A percentile compares a stretch with the other conserved stretches of the same genome.
Conservation (phyloP, 2,329 filamentous ascomycete species). For the Basipetospora chlamydospora region DNA sequence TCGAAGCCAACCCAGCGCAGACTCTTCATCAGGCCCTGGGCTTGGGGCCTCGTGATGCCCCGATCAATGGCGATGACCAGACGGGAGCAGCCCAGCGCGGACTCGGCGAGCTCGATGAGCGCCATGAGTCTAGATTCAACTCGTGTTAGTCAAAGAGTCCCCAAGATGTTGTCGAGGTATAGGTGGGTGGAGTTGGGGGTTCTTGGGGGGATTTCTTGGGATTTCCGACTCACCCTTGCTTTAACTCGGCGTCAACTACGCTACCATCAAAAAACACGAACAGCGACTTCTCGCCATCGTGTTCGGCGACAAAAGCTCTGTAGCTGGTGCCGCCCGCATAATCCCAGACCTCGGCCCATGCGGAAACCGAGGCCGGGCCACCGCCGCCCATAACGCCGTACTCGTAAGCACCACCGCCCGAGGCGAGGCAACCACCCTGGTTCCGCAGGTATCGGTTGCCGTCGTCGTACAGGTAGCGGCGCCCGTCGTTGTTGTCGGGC, state of each 20-base stretch:
- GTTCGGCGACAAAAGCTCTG: conserved; percentile 67
- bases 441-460: too few species aligned
- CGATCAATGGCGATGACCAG: conserved; percentile 75
- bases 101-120: conserved; percentile 73
- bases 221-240: conserved; percentile 57
- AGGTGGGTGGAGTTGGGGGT: background rate
- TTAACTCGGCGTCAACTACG: conserved; percentile 62
- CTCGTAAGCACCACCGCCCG: too few species aligned
- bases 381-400: conserved; percentile 3
- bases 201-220: background rate
- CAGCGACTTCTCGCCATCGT: conserved; percentile 55
- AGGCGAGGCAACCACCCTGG: conserved; percentile 13
- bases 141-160: conserved; percentile 16
- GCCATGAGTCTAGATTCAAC: conserved; percentile 54
- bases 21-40: conserved; percentile 59
- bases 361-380: conserved; percentile 26
- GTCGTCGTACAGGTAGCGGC: conserved; percentile 1
- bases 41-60: conserved; percentile 43
- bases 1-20: conserved; percentile 91
- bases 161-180: too few species aligned
- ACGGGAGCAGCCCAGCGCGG: conserved; percentile 59
- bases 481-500: conserved; percentile 37
- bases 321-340: conserved; percentile 75
- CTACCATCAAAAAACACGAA: conserved; percentile 76
- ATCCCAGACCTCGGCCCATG: conserved; percentile 72